Percentiles rank a stretch among this genome's conserved stretches.
phyloP scores from a whole-genome alignment of 2,329 filamentous ascomycete genomes.

The Helotiales sp. region DNA sequence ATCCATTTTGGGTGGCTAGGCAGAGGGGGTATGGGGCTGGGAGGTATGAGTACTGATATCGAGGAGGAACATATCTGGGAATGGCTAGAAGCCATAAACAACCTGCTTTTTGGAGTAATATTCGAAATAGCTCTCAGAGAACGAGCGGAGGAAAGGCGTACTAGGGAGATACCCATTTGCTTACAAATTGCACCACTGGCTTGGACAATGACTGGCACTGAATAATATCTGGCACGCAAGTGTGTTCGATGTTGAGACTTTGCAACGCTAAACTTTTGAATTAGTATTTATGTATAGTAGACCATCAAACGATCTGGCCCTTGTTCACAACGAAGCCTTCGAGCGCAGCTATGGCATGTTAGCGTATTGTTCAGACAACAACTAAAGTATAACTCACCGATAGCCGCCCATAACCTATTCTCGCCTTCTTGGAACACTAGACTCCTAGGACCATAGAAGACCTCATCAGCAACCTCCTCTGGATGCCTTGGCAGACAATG shows the following conservation, averaged over 20 bases:
- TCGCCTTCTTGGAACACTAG: conserved; percentile 93
- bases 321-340: conserved; percentile 95
- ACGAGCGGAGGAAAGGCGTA: neutral
- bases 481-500: conserved; percentile 91
- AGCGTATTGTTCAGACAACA: conserved; percentile 5
- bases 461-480: conserved; percentile 91
- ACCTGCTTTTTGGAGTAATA: neutral
- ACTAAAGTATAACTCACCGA: conserved; percentile 53
- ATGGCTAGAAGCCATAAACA: neutral
- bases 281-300: conserved; percentile 4
- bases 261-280: conserved; percentile 15
- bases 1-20: conserved; percentile 25
- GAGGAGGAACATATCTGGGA: no score
- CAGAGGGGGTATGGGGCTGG: conserved; percentile 10
- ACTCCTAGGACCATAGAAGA: conserved; percentile 85
- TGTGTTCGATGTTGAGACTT: neutral
- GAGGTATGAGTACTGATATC: neutral
- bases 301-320: conserved; percentile 61
- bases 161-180: conserved; percentile 9
- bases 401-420: conserved; percentile 89
- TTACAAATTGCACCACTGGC: neutral
- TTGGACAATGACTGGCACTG: neutral
- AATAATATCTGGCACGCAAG: neutral
- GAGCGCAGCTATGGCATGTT: conserved; percentile 57
- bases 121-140: no score